Percentiles rank a stretch among this genome's conserved stretches.
phyloP scores from a whole-genome alignment of 371 early-diverging fungal species.

The Dichotomocladium elegans region DNA sequence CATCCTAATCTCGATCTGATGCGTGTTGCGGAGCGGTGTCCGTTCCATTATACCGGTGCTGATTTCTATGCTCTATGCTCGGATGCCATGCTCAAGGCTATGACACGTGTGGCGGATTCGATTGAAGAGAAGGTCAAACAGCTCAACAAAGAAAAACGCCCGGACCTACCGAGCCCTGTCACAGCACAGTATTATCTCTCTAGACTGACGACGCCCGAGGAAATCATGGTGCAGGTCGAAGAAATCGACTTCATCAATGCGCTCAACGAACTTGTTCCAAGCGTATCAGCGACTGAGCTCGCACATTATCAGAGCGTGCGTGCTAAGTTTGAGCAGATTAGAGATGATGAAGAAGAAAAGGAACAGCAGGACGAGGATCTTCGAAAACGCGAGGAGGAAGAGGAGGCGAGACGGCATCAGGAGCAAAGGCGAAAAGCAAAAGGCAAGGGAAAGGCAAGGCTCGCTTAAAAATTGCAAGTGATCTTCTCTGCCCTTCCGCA shows the following conservation, averaged over 20 bases:
- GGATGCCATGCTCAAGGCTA: slow-evolving; percentile 95
- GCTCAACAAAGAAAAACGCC: slow-evolving; percentile 28
- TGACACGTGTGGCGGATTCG: slow-evolving; percentile 79
- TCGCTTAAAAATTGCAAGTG: too few relatives aligned
- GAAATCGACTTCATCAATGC: slow-evolving; percentile 83
- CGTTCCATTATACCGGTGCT: slow-evolving; percentile 94
- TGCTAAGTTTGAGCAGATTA: slow-evolving; percentile 52
- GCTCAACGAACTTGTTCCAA: slow-evolving; percentile 81
- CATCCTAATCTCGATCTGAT: slow-evolving; percentile 72
- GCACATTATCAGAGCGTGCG: slow-evolving; percentile 80
- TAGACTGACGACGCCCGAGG: slow-evolving; percentile 40
- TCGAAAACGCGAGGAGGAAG: neutral
- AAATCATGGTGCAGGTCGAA: slow-evolving; percentile 71
- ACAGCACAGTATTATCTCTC: slow-evolving; percentile 22
- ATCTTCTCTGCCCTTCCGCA: too few relatives aligned
- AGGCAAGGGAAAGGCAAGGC: slow-evolving; percentile 26
- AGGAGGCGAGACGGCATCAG: neutral
- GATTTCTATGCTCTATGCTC: slow-evolving; percentile 98
- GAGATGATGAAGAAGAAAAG: slow-evolving; percentile 26
- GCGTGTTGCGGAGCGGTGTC: slow-evolving; percentile 77
- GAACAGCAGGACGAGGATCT: slow-evolving; percentile 15
- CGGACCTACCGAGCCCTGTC: slow-evolving; percentile 14
- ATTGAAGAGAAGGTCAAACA: slow-evolving; percentile 67
- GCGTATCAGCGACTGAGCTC: slow-evolving; percentile 87
- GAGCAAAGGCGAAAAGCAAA: slow-evolving; percentile 9